These are phyloP conservation scores for Tuber brumale DNA, from an alignment of 495 filamentous ascomycete genomes.

Conservation along the genomic window DNA sequence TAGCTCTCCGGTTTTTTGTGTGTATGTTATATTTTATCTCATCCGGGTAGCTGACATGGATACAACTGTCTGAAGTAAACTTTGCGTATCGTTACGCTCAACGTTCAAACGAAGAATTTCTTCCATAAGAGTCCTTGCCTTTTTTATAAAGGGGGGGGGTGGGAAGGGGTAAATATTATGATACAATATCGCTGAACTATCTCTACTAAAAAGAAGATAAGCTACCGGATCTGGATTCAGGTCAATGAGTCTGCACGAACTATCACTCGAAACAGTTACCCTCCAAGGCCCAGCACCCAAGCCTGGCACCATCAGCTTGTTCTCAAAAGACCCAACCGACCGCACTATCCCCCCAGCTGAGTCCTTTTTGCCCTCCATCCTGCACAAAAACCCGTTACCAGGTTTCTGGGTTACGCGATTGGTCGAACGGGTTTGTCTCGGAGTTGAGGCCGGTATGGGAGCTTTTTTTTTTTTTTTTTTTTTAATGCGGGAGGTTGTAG, in stretches of 20 bases:
- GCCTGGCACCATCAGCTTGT: neutral
- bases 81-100: neutral
- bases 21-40: neutral
- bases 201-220: too few relatives aligned
- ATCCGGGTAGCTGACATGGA: neutral
- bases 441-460: neutral
- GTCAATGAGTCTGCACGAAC: neutral
- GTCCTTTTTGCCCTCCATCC: neutral
- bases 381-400: neutral
- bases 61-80: neutral
- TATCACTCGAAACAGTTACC: neutral
- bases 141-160: too few relatives aligned
- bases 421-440: neutral
- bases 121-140: neutral
- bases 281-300: too few relatives aligned
- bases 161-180: too few relatives aligned
- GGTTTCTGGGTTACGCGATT: neutral
- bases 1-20: neutral
- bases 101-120: neutral
- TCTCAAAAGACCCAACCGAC: neutral
- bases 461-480: neutral
- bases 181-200: too few relatives aligned
- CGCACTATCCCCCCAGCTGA: neutral
- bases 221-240: neutral
- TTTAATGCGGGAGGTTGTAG: neutral